Conservation (phyloP, 331 rosid species). For the Malus hybrid region DNA sequence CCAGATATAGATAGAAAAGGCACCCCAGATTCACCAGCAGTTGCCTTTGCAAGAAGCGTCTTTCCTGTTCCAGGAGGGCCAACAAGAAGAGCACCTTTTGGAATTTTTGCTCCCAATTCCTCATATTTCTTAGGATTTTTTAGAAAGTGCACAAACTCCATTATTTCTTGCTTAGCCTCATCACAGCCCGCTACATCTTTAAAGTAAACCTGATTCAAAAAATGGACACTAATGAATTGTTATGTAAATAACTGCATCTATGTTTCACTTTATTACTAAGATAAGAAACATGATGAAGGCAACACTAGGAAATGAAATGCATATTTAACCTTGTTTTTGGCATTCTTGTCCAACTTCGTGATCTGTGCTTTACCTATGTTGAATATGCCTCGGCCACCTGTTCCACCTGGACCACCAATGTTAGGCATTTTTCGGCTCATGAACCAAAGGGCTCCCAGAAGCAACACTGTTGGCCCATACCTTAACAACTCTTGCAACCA, state of each 20-base stretch:
- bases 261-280: not conserved
- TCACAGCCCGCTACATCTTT: conserved; percentile 99
- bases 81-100: conserved; percentile 89
- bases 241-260: not conserved
- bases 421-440: conserved; percentile 59
- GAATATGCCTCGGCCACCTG: conserved; percentile 72
- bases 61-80: conserved; percentile 99
- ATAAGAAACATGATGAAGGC: not conserved
- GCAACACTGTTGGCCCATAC: conserved; percentile 55
- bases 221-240: not conserved
- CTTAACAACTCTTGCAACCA: conserved; percentile 58
- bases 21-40: conserved; percentile 93
- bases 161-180: conserved; percentile 93
- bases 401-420: conserved; percentile 50
- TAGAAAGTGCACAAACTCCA: conserved; percentile 93
- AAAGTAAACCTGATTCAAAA: conserved; percentile 50
- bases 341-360: conserved; percentile 67
- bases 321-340: conserved; percentile 67
- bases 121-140: conserved; percentile 87
- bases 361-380: conserved; percentile 80
- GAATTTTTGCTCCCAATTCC: conserved; percentile 93
- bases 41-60: conserved; percentile 92
- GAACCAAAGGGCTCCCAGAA: conserved; percentile 44
- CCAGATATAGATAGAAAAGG: conserved; percentile 91
- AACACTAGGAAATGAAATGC: conserved; percentile 3